These are phyloP conservation scores for Calonectria pteridis DNA, from an alignment of 2,329 filamentous ascomycete species.

Conservation along the genomic window DNA sequence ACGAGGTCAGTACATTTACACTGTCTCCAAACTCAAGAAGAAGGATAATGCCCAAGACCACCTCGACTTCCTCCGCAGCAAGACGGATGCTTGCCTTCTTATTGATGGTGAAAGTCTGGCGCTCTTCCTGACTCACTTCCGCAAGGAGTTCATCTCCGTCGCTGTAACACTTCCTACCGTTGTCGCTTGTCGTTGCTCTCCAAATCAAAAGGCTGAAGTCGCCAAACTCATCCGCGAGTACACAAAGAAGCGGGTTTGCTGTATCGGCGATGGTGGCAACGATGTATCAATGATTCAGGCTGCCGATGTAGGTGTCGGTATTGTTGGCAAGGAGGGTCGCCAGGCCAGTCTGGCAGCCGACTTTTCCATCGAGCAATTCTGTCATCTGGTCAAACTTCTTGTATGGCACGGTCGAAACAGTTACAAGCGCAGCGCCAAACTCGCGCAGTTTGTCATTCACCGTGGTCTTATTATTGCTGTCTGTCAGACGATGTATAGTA, in stretches of 20 bases:
- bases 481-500: slow-evolving; percentile 97
- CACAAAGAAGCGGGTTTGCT: slow-evolving; percentile 96
- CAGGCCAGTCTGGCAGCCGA: slow-evolving; percentile 96
- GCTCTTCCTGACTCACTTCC: slow-evolving; percentile 85
- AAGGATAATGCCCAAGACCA: slow-evolving; percentile 90
- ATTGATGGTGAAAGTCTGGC: slow-evolving; percentile 94
- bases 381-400: slow-evolving; percentile 94
- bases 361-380: slow-evolving; percentile 96
- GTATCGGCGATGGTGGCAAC: slow-evolving; percentile 97
- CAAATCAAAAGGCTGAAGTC: slow-evolving; percentile 95
- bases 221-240: slow-evolving; percentile 89
- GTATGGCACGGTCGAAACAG: slow-evolving; percentile 99
- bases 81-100: slow-evolving; percentile 87
- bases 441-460: slow-evolving; percentile 98
- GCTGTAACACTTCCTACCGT: slow-evolving; percentile 92
- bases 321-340: slow-evolving; percentile 96
- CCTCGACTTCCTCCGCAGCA: slow-evolving; percentile 88
- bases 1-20: slow-evolving; percentile 95
- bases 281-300: slow-evolving; percentile 99
- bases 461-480: slow-evolving; percentile 94
- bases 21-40: slow-evolving; percentile 85
- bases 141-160: slow-evolving; percentile 86
- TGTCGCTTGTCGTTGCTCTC: slow-evolving; percentile 95
- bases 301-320: slow-evolving; percentile 96
- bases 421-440: slow-evolving; percentile 95